Base-by-base conservation (phyloP, 768 basidiomycete genomes). In the Cystofilobasidium capitatum region DNA sequence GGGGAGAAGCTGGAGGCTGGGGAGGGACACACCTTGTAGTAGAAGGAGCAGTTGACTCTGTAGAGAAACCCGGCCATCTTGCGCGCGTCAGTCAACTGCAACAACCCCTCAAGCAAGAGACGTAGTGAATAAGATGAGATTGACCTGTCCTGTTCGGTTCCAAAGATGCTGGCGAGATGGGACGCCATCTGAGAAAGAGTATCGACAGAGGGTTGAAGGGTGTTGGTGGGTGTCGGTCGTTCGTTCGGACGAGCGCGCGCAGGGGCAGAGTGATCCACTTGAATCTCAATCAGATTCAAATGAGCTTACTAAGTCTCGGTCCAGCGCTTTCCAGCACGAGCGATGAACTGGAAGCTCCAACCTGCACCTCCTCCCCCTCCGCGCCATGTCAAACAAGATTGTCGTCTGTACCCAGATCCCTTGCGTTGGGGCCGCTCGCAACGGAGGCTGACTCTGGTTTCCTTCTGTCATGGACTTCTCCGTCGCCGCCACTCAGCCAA, bases 11-110 rank as follows among this genome's bases (percentile, higher is more conserved):
- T 9, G 24, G 57, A n/a, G n/a, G n/a, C n/a, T 20, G 63, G 66
- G 44, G 47, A 22, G 26, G 58, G 44, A 77, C 83, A 39, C 70
- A 88, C 88, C 80, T 94, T 94, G 81, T 94, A 92, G 80, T 96
- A 98, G 81, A 99, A 98, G 1, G 93, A 97, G 76, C 94, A 99
- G 76, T 99, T 99, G 71, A 99, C 94, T 73, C 93, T 69, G 57
- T 10, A 33, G 22, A 26, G n/a, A n/a, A 9, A 13, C 10, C 3
- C 17, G 58, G 20, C 13, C 17, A 13, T 24, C 42, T 40, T 22
- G 31, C 26, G 29, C 17, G 37, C 40, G 35, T 36, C 29, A 4
- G 8, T 29, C 36, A 31, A n/a, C 8, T 7, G 45, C 45, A 24
- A 24, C 45, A 24, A 16, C 20, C 9, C 45, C 45, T 6, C 9